Evolutionary conservation across 768 basidiomycete genomes (phyloP), one percentile per base, ranked within the genome.

Genomic region (Pleurotus salmoneostramineus): DNA sequence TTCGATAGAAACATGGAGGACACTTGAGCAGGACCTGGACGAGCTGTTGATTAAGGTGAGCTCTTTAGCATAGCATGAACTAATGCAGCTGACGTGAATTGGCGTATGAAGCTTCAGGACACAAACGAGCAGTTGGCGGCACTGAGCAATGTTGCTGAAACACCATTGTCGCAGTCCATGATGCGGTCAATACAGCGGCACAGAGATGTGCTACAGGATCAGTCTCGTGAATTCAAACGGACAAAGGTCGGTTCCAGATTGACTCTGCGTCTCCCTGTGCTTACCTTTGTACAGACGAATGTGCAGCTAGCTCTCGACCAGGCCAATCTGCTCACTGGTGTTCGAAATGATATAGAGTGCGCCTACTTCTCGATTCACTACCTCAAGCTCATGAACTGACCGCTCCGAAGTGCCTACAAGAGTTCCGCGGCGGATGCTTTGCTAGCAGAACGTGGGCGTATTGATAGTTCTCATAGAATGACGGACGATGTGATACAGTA

Each of bases 341-440:
- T 98, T 3, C 82, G 95, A 62, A 94, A 95, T 63, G 97, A 99
- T 65, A 98, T 98, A 62, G 93, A 94, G 95, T 96, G 64, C 46
- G 87, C 72, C 33, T 58, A 33, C 42, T 57, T 43, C 3, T 1
- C 21, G 40, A 21, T 15, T 11, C 31, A 17, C 14, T 14, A 15
- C 12, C 32, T 3, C 31, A 6, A 10, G 32, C 10, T 58, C 7
- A 21, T 59, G 44, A 32, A 45, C 8, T 45, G 7, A 17, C 52
- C 8, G n/a, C 4, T 7, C 31, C 21, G 21, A 48, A 97, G 95
- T 61, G 90, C 94, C 40, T 95, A 95, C 73, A 95, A 95, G 70
- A 90, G 93, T 5, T 89, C 91, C 14, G 83, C 89, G 11, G 86
- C 91, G 1, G 97, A 98, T 63, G 83, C 91, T 5, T 73, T 99